A percentile compares a stretch with the other conserved stretches of the same genome.
Conservation (phyloP, 306 rosid genomes). For the Quercus ilex region DNA sequence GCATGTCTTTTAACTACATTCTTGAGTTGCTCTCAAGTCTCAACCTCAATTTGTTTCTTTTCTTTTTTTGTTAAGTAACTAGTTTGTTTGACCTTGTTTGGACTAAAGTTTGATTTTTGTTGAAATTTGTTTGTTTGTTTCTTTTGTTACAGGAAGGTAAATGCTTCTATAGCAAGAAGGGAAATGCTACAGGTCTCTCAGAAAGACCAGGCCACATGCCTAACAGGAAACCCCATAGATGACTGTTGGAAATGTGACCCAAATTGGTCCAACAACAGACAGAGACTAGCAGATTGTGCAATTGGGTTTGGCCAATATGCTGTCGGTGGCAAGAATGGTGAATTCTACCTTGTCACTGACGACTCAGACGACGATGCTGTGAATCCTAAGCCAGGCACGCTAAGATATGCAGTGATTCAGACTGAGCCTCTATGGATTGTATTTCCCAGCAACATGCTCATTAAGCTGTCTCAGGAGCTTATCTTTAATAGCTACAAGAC, state of each 20-base stretch:
- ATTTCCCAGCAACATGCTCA: conserved; percentile 74
- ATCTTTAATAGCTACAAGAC: conserved; percentile 90
- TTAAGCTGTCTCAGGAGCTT: conserved; percentile 78
- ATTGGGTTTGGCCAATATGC: conserved; percentile 99
- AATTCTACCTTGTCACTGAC: conserved; percentile 77
- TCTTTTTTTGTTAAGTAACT: no score
- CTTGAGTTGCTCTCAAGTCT: neutral
- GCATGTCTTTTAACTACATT: neutral
- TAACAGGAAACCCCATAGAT: conserved; percentile 90
- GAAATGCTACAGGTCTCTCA: conserved; percentile 42
- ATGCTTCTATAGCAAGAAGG: conserved; percentile 77
- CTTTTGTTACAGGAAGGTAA: conserved; percentile 56
- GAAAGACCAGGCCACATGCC: conserved; percentile 44
- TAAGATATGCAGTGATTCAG: conserved; percentile 78
- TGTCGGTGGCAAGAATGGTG: conserved; percentile 80
- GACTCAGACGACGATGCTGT: conserved; percentile 80
- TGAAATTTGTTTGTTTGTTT: neutral
- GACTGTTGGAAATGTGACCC: conserved; percentile 99
- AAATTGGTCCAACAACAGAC: conserved; percentile 84
- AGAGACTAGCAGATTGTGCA: conserved; percentile 80
- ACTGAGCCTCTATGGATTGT: conserved; percentile 77
- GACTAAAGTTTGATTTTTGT: no score
- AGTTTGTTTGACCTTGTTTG: no score
- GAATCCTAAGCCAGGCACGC: conserved; percentile 72
- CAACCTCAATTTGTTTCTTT: no score